Percentiles rank a stretch among this genome's conserved stretches.
phyloP scores from a whole-genome alignment of 306 rosid species.

The Macrotyloma uniflorum region DNA sequence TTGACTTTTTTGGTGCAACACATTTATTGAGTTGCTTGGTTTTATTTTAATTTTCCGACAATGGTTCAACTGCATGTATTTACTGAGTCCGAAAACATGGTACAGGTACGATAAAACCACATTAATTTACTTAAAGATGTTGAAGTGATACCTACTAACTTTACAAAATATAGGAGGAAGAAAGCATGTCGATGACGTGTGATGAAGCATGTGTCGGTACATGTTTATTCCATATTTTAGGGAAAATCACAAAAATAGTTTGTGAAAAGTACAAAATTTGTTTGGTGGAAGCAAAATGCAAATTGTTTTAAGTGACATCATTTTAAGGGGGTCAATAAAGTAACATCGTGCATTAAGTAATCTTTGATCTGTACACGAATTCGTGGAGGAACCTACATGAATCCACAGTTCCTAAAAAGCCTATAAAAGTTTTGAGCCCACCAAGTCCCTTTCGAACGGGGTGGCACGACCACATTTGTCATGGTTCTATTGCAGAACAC shows the following conservation, averaged over 20 bases:
- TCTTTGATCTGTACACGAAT: background rate
- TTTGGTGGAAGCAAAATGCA: background rate
- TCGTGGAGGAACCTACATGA: constrained; percentile 12
- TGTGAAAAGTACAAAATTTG: background rate
- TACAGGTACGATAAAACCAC: background rate
- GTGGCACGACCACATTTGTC: background rate
- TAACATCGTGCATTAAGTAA: background rate
- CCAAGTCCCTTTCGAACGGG: background rate
- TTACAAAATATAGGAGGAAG: background rate
- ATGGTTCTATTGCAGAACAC: background rate
- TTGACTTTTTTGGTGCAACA: background rate
- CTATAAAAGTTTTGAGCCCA: constrained; percentile 21
- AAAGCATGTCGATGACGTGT: background rate
- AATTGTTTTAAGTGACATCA: background rate
- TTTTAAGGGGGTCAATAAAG: background rate
- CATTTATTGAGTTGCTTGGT: background rate
- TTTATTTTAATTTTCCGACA: background rate
- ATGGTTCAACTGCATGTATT: background rate
- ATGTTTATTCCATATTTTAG: background rate
- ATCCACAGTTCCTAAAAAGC: background rate
- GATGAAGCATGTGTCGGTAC: background rate
- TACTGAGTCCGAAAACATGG: background rate
- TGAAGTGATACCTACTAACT: background rate
- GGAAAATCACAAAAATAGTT: background rate
- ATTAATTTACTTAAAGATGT: background rate